Evolutionary conservation across 2,329 filamentous ascomycete genomes (phyloP).

Genomic region (Colletotrichum sp.): DNA sequence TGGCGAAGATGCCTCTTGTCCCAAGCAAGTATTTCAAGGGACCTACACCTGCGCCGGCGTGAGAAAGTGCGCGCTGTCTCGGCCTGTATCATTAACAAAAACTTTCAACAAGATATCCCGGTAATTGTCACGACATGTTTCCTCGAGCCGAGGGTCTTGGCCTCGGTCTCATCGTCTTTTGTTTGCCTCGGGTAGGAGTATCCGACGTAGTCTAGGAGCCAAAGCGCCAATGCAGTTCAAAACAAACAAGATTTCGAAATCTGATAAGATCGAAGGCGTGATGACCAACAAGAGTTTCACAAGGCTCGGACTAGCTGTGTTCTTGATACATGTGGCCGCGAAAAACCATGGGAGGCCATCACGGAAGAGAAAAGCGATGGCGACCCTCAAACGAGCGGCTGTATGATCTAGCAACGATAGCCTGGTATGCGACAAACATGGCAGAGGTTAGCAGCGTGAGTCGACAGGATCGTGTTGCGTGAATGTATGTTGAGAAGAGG

Average conservation of each 20-base stretch:
- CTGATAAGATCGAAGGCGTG: background rate
- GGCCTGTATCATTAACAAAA: constrained; percentile 9
- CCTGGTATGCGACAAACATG: constrained; percentile 17
- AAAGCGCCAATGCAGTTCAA: background rate
- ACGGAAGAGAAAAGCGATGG: constrained; percentile 38
- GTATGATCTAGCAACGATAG: constrained; percentile 19
- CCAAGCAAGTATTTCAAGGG: constrained; percentile 76
- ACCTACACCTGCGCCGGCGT: constrained; percentile 18
- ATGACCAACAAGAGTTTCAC: background rate
- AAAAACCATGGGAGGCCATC: constrained; percentile 50
- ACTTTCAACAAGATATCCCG: constrained; percentile 17
- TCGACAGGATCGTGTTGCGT: constrained; percentile 21
- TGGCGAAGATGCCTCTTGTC: constrained; percentile 91
- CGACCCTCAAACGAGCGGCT: constrained; percentile 40
- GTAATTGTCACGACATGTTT: background rate
- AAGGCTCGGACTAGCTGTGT: background rate
- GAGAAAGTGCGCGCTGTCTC: background rate
- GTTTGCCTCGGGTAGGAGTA: background rate
- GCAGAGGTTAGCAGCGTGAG: constrained; percentile 6
- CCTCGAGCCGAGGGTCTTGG: background rate
- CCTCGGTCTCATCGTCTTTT: background rate
- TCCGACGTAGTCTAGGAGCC: background rate
- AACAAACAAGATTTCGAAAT: background rate
- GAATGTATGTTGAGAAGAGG: constrained; percentile 8
- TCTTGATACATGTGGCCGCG: constrained; percentile 40